phyloP scores from a whole-genome alignment of 257 asterid genomes.

The Vinca minor region DNA sequence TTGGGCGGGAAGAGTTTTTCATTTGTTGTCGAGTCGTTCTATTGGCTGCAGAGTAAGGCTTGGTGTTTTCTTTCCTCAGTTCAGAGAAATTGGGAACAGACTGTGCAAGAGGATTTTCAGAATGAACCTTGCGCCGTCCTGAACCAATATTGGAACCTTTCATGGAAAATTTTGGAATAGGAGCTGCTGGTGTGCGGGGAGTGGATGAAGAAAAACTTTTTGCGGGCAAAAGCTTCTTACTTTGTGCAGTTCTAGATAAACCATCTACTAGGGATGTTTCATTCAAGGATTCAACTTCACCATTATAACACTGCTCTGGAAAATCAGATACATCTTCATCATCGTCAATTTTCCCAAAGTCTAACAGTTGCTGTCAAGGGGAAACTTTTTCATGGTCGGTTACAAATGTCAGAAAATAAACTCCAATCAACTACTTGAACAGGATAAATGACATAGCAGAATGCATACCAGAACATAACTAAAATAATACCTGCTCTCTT shows the following conservation, averaged over 20 bases:
- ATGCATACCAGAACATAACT: slow-evolving; percentile 16
- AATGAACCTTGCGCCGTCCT: slow-evolving; percentile 54
- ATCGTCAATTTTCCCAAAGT: slow-evolving; percentile 54
- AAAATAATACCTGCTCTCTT: slow-evolving; percentile 62
- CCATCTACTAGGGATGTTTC: slow-evolving; percentile 39
- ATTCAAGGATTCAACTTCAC: slow-evolving; percentile 34
- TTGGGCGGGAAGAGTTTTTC: slow-evolving; percentile 58
- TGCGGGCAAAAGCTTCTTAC: slow-evolving; percentile 47
- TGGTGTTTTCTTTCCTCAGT: slow-evolving; percentile 70
- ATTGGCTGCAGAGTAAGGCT: slow-evolving; percentile 49
- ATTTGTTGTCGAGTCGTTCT: slow-evolving; percentile 51
- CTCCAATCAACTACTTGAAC: slow-evolving; percentile 22
- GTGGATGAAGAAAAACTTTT: slow-evolving; percentile 47
- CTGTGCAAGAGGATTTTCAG: slow-evolving; percentile 78
- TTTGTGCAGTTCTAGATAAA: slow-evolving; percentile 29
- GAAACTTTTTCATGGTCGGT: slow-evolving; percentile 45
- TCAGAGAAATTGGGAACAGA: slow-evolving; percentile 90
- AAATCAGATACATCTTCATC: slow-evolving; percentile 43
- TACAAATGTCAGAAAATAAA: slow-evolving; percentile 31
- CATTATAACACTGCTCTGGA: slow-evolving; percentile 30
- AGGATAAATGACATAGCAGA: slow-evolving; percentile 11
- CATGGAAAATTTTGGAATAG: slow-evolving; percentile 47
- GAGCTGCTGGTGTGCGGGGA: slow-evolving; percentile 49
- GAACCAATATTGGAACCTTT: slow-evolving; percentile 42
- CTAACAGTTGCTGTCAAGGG: slow-evolving; percentile 59